These are phyloP conservation scores for Prunus campanulata DNA, from an alignment of 306 rosid species.

Conservation along the genomic window DNA sequence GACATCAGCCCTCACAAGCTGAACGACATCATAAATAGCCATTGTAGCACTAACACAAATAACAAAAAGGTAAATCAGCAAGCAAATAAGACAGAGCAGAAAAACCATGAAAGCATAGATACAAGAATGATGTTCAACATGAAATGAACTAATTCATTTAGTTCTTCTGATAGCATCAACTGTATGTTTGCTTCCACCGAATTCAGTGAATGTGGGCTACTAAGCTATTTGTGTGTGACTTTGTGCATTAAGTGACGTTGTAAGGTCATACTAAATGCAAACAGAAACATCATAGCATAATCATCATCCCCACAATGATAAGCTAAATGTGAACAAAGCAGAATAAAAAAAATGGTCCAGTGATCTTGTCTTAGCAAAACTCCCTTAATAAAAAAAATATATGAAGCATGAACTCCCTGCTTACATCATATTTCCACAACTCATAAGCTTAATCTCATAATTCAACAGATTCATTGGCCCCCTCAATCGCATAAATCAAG, in stretches of 20 bases:
- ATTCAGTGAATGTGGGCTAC: not conserved
- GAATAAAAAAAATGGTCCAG: not conserved
- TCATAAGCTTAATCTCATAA: not conserved
- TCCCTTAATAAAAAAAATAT: not conserved
- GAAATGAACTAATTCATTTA: not conserved
- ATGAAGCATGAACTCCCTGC: not conserved
- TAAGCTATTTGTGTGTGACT: no score
- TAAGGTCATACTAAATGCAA: not conserved
- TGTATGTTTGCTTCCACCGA: not conserved
- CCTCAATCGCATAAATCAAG: not conserved
- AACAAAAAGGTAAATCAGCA: conserved; percentile 38
- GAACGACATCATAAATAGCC: conserved; percentile 86
- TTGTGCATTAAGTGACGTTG: not conserved
- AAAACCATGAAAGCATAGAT: conserved; percentile 12
- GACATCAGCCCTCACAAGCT: conserved; percentile 98
- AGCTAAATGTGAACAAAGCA: not conserved
- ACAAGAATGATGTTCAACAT: not conserved
- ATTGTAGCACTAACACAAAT: conserved; percentile 64
- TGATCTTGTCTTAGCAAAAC: not conserved
- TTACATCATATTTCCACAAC: not conserved
- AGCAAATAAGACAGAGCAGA: not conserved
- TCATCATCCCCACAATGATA: not conserved
- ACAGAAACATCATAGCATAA: not conserved
- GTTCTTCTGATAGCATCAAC: not conserved
- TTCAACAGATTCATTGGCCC: not conserved